phyloP scores from a whole-genome alignment of 257 asterid species.

The Galeopsis tetrahit region DNA sequence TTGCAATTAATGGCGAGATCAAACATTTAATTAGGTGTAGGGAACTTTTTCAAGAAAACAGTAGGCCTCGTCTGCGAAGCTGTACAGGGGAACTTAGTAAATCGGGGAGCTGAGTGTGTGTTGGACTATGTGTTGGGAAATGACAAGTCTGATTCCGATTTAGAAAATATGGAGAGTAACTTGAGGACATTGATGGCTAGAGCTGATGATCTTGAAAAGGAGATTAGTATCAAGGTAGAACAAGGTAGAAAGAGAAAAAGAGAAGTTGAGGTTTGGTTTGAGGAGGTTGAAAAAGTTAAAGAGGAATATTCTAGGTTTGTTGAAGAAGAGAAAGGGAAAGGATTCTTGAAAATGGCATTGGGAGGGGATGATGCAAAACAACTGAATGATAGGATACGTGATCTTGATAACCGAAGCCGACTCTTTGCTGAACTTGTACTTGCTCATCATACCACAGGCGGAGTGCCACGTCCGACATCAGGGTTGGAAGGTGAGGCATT shows the following conservation, averaged over 20 bases:
- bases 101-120: no score
- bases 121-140: no score
- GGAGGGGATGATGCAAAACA: background rate
- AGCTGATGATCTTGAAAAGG: conserved; percentile 19
- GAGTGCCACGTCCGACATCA: background rate
- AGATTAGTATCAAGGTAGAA: background rate
- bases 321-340: background rate
- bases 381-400: background rate
- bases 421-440: conserved; percentile 15
- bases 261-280: background rate
- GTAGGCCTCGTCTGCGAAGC: no score
- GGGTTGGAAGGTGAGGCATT: conserved; percentile 11
- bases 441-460: background rate
- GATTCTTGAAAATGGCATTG: background rate
- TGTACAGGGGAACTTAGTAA: no score
- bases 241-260: conserved; percentile 2
- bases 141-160: background rate
- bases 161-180: background rate
- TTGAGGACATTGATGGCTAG: background rate
- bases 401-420: conserved; percentile 25
- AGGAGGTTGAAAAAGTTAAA: background rate
- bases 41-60: no score
- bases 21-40: no score
- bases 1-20: no score
- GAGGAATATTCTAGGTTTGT: background rate